Evolutionary conservation across 345 rosid genomes (phyloP).

Genomic region (Zanthoxylum bungeanum): DNA sequence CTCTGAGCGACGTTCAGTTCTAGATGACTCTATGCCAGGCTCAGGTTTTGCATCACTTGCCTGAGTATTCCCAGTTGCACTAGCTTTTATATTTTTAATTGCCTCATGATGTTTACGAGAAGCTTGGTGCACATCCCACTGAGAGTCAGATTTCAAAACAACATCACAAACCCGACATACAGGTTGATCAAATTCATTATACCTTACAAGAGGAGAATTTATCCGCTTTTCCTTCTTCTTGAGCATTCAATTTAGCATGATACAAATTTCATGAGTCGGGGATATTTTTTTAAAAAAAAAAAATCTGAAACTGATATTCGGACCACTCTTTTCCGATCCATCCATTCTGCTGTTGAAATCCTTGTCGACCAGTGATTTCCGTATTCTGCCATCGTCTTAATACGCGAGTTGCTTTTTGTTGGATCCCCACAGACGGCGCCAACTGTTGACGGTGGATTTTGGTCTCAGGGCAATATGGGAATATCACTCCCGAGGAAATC

Average conservation of each 20-base stretch:
- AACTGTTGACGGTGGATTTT: too few species aligned
- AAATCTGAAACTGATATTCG: too few species aligned
- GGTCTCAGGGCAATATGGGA: too few species aligned
- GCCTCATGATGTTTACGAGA: conserved; percentile 94
- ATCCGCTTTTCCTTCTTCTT: conserved; percentile 78
- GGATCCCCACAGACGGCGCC: too few species aligned
- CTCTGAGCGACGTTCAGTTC: conserved; percentile 17
- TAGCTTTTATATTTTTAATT: conserved; percentile 38
- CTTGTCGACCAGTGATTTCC: too few species aligned
- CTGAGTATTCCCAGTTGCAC: conserved; percentile 29
- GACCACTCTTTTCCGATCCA: too few species aligned
- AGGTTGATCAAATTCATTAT: conserved; percentile 84
- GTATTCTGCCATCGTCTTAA: too few species aligned
- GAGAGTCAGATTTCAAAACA: conserved; percentile 76
- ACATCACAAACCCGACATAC: conserved; percentile 81
- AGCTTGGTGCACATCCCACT: conserved; percentile 96
- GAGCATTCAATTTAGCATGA: conserved; percentile 81
- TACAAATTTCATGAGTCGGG: too few species aligned
- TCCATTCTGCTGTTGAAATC: too few species aligned
- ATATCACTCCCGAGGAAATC: too few species aligned
- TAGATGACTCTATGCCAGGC: conserved; percentile 1
- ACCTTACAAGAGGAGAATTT: conserved; percentile 89
- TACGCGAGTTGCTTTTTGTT: too few species aligned
- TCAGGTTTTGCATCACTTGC: conserved; percentile 15
- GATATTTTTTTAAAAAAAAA: too few species aligned